Evolutionary conservation across 495 filamentous ascomycete genomes (phyloP), one percentile per base, ranked within the genome.

Genomic region (Peziza echinospora): DNA sequence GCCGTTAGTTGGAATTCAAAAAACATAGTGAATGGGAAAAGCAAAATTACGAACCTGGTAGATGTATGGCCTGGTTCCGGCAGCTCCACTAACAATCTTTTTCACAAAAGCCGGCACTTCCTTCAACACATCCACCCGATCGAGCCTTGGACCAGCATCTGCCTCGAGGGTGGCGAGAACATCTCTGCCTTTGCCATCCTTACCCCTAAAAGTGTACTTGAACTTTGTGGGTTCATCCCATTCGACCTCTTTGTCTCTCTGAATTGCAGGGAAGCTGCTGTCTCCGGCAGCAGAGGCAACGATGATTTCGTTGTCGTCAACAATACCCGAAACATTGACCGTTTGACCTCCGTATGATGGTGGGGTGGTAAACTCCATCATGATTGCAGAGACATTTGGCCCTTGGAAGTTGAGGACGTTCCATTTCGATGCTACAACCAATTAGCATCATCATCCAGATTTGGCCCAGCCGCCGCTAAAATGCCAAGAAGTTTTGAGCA

Each of bases 321-420:
- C 72, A 42, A 97, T 71, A 45, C 76, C 82, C 44, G 84, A 80
- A 22, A 94, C 82, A 49, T 72, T 83, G 41, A 97, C 86, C 21
- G 69, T 66, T n/a, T 84, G 91, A 23, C 77, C 76, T 24, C 84
- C 89, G 54, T 97, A 97, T 5, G 86, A 93, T 6, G 81, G 76
- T n/a, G 89, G 89, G 1, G 89, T 97, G 21, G 77, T 92, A 63
- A 71, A 97, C 62, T 96, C 80, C 89, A 97, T 97, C 72, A 94
- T 71, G 47, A 89, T 60, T 22, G 85, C 87, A 11, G 84, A 84
- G 63, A 80, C 80, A 5, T 67, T 83, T 7, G 83, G 82, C 3
- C 80, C 78, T 60, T 94, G 84, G 67, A 93, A 96, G 63, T 85
- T 76, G 60, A 73, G 64, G 62, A 94, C 96, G 60, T 86, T 92